Base-by-base conservation (phyloP, 2,329 filamentous ascomycete genomes). In the Phoma sp. region DNA sequence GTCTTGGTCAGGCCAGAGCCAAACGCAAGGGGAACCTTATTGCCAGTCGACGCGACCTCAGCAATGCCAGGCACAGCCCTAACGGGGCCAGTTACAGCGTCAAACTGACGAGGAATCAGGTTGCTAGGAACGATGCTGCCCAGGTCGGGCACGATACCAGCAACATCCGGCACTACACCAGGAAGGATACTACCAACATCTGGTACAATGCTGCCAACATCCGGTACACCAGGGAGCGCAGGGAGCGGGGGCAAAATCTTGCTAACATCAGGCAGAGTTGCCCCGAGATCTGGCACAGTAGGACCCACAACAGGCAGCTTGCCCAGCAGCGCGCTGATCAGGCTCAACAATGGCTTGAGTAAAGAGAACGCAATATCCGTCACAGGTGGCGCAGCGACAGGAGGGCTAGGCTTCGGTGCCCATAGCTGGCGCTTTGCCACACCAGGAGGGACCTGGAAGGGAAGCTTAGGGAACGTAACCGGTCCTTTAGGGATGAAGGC, bases 391-490 rank as follows among this genome's bases (percentile, higher is more conserved):
- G 17, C 10, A 32, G 17, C 15, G 29, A 15, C 5, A 21, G 42
- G 4, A 14, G 18, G 4, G 7, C 23, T 17, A 20, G 38, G 28
- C 28, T 29, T 29, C 10, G 28, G 23, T 25, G 23, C 23, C 23
- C 5, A 25, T 5, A 25, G 23, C n/a, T 53, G 40, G 15, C 50
- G 43, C 38, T 47, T 47, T 10, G 5, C 32, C 9, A 53, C n/a
- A 10, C 37, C 30, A 9, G 45, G 39, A 9, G 45, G 39, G 7
- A 54, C 33, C 7, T 48, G 51, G 39, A 48, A 40, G 7, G 45
- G 45, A 2, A 53, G 50, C 7, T 21, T 47, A 14, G 46, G 37
- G 11, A 42, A 4, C 6, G 14, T 18, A 2, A 12, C 4, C 3
- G 7, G 15, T 11, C 18, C 33, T 9, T 25, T 25, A 9, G 23